Evolutionary conservation across 345 rosid species (phyloP).

Genomic region (Syzygium grande): DNA sequence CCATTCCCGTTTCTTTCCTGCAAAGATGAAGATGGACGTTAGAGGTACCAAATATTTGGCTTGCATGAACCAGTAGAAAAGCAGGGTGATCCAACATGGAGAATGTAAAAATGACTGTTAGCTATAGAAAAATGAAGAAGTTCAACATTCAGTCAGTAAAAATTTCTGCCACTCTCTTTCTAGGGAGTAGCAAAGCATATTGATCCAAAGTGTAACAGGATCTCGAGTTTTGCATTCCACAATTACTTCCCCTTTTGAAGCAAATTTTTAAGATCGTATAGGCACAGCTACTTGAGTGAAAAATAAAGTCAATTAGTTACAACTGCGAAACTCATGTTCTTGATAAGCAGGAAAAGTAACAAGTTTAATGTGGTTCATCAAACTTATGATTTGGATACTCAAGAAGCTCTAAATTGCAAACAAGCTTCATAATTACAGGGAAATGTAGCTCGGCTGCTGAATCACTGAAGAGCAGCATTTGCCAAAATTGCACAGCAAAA

Average conservation of each 20-base stretch:
- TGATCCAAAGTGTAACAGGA: neutral
- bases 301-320: neutral
- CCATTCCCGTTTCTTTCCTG: slow-evolving; percentile 87
- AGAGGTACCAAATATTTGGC: neutral
- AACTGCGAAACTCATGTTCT: neutral
- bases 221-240: neutral
- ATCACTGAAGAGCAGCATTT: neutral
- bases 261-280: neutral
- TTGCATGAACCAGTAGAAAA: neutral
- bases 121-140: neutral
- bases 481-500: neutral
- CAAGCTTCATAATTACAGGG: neutral
- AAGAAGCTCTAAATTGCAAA: neutral
- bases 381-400: neutral
- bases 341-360: neutral
- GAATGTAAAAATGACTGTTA: neutral
- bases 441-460: neutral
- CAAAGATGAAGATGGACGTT: neutral
- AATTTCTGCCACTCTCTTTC: neutral
- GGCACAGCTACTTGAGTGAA: neutral
- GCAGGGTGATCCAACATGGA: neutral
- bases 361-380: neutral
- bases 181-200: neutral
- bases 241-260: neutral
- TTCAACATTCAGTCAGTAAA: neutral